Evolutionary conservation across 176 grass and related monocot genomes (phyloP).

Genomic region (Zea luxurians): DNA sequence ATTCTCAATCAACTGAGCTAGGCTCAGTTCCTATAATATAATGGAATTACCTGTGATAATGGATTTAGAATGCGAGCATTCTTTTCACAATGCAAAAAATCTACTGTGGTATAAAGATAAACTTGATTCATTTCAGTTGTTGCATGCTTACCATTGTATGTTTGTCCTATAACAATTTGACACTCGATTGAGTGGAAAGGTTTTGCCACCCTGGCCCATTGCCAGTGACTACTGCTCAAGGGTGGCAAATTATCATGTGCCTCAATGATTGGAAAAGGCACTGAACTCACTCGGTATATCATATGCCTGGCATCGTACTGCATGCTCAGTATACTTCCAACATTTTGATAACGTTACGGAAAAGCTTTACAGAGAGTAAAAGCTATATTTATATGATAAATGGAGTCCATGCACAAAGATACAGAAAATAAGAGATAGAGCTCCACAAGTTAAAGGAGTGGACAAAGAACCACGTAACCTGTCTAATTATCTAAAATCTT

Average conservation of each 20-base stretch:
- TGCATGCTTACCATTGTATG: slow-evolving; percentile 7
- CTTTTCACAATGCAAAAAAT: slow-evolving; percentile 21
- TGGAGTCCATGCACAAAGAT: neutral
- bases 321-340: neutral
- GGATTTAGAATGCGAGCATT: neutral
- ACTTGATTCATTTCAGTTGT: neutral
- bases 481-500: neutral
- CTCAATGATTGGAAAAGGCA: neutral
- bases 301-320: neutral
- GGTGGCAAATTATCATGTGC: slow-evolving; percentile 1
- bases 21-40: slow-evolving; percentile 6
- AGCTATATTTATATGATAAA: neutral
- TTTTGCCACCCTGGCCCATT: neutral
- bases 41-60: slow-evolving; percentile 3
- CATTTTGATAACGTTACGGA: neutral
- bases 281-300: neutral
- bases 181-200: neutral
- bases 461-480: neutral
- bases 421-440: neutral
- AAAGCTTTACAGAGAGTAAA: neutral
- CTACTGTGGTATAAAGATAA: neutral
- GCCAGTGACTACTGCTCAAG: neutral
- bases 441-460: neutral
- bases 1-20: neutral
- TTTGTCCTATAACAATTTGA: neutral